phyloP scores from a whole-genome alignment of 306 rosid species.

The Citrullus colocynthis region DNA sequence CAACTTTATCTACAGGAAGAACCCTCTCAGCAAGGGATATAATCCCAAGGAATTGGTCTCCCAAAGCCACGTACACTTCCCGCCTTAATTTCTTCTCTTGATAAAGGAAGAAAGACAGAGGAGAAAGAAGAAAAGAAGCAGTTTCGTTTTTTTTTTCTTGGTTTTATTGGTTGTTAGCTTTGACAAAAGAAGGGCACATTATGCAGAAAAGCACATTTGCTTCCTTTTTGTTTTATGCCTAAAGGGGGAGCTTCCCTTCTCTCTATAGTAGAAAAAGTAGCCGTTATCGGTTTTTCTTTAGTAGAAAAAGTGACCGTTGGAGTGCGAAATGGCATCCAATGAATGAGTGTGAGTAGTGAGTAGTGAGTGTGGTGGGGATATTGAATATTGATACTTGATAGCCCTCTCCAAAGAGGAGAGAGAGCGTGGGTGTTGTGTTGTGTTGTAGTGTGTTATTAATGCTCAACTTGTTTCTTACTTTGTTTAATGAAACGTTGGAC shows the following conservation, averaged over 20 bases:
- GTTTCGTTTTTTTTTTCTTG: no score
- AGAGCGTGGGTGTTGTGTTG: conserved; percentile 27
- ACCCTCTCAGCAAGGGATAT: conserved; percentile 54
- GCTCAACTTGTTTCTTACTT: neutral
- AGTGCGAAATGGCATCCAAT: conserved; percentile 23
- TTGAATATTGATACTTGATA: conserved; percentile 14
- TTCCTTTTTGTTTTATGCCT: neutral
- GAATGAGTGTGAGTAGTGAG: neutral
- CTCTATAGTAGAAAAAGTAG: conserved; percentile 9
- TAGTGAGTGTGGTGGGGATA: conserved; percentile 12
- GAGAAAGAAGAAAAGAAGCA: neutral
- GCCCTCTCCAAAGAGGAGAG: conserved; percentile 89
- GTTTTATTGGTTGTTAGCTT: neutral
- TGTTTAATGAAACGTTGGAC: conserved; percentile 18
- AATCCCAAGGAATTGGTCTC: conserved; percentile 73
- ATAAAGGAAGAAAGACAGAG: neutral
- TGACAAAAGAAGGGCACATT: neutral
- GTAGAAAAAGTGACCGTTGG: conserved; percentile 26
- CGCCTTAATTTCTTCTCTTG: conserved; percentile 42
- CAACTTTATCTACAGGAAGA: conserved; percentile 44
- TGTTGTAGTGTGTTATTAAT: conserved; percentile 4
- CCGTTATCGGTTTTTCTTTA: conserved; percentile 15
- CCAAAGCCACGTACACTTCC: conserved; percentile 67
- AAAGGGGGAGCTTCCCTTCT: neutral
- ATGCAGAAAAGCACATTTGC: neutral